Base-by-base conservation (phyloP, 805 yeast genomes). In the Candida sonorensis region DNA sequence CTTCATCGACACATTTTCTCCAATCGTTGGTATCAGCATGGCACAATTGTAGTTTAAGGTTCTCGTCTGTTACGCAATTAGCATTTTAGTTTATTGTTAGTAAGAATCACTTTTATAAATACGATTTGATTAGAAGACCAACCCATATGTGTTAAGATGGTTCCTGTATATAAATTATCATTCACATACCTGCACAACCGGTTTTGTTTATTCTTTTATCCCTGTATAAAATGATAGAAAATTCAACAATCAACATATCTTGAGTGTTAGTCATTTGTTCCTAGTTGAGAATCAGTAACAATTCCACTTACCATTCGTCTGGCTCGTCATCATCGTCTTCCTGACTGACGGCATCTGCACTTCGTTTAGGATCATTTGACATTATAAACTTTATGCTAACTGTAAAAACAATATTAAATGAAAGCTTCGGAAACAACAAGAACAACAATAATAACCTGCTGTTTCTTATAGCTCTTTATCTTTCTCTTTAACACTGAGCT, bases 1-100 rank as follows among this genome's bases (percentile, higher is more conserved):
- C 81, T 51, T 83, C 92, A 13, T 61, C 58, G 2, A 73, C 52
- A 42, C 94, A 82, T 46, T 75, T 58, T 33, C 94, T 59, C 95
- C 95, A 84, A 50, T 84, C 94, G 18, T 75, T 75, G 1, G 78
- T 79, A 37, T 82, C 94, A 4, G 86, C 87, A 50, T 81, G 87
- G 44, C 95, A 84, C 21, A 83, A 56, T 32, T 79, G 84, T 20
- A 84, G 59, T 11, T 73, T 73, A 49, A 77, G 55, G 46, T 84
- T 84, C 48, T 84, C 88, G 19, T 69, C 81, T 61, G 17, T 5
- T 10, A 26, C 7, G 16, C 7, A 17, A 27, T n/a, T n/a, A n/a
- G n/a, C n/a, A n/a, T n/a, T n/a, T n/a, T n/a, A n/a, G n/a, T n/a
- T n/a, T n/a, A n/a, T n/a, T n/a, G n/a, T n/a, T n/a, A n/a, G n/a